Percentiles rank a stretch among this genome's conserved stretches.
These are phyloP conservation scores for Colletotrichum sp. DNA, from an alignment of 2,329 filamentous ascomycete species.

Conservation along the genomic window DNA sequence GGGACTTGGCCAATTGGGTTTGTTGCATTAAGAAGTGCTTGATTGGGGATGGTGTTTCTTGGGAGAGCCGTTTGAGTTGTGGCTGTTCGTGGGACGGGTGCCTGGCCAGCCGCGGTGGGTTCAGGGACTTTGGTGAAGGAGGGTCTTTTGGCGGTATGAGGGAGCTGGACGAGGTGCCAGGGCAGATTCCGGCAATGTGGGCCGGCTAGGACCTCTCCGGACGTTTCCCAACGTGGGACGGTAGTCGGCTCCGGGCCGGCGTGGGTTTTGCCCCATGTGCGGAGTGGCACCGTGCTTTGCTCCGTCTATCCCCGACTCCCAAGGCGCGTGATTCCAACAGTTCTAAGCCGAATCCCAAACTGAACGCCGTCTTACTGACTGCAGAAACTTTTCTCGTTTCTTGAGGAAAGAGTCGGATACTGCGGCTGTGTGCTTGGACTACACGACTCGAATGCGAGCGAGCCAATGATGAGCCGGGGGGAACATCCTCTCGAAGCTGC, in stretches of 20 bases:
- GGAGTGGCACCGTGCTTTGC: background rate
- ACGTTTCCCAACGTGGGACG: background rate
- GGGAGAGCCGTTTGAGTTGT: background rate
- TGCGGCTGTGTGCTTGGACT: background rate
- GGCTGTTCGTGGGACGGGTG: background rate
- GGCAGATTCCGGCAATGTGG: background rate
- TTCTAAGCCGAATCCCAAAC: rapidly evolving
- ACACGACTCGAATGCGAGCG: background rate
- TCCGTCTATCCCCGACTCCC: background rate
- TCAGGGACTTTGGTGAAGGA: background rate
- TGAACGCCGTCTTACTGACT: rapidly evolving
- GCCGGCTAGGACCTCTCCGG: too few relatives aligned
- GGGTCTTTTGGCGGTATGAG: background rate
- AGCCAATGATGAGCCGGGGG: background rate
- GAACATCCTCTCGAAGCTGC: background rate
- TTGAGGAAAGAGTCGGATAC: rapidly evolving
- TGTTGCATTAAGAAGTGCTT: background rate
- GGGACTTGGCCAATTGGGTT: background rate
- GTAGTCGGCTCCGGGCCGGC: background rate
- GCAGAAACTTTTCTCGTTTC: rapidly evolving
- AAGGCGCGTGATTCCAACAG: rapidly evolving
- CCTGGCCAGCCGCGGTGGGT: background rate
- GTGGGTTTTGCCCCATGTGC: background rate
- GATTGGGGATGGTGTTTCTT: background rate
- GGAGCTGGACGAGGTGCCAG: background rate